A percentile compares a stretch with the other conserved stretches of the same genome.
phyloP scores from a whole-genome alignment of 495 filamentous ascomycete genomes.

The Rhizodiscina lignyota region DNA sequence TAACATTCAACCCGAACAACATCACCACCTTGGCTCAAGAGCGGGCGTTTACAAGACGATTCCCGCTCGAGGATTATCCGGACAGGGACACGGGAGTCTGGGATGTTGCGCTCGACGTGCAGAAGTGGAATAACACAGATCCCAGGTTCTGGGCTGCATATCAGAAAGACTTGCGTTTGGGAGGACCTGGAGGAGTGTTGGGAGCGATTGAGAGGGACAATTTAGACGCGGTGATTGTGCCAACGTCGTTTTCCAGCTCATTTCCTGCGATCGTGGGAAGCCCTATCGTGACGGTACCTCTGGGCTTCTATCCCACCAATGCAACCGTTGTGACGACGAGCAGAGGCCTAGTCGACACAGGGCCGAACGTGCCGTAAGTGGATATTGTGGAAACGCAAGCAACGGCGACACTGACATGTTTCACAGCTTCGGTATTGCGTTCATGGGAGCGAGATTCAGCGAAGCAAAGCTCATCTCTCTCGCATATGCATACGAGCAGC shows the following conservation, averaged over 20 bases:
- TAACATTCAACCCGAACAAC: conserved; percentile 24
- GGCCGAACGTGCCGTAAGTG: conserved; percentile 29
- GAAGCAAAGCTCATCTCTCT: conserved; percentile 41
- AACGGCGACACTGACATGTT: neutral
- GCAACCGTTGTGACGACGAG: conserved; percentile 23
- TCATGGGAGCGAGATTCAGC: conserved; percentile 37
- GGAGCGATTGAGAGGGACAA: conserved; percentile 29
- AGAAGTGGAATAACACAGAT: conserved; percentile 18
- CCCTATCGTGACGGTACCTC: conserved; percentile 34
- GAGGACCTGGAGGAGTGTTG: conserved; percentile 31
- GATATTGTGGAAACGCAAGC: neutral
- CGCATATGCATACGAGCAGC: conserved; percentile 54
- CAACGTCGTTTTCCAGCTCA: conserved; percentile 24
- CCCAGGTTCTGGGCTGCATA: conserved; percentile 21
- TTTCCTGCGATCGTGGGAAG: conserved; percentile 32
- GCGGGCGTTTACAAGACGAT: conserved; percentile 27
- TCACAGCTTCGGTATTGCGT: conserved; percentile 35
- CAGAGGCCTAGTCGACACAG: conserved; percentile 26
- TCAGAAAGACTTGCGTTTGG: conserved; percentile 26
- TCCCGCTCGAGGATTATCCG: conserved; percentile 30
- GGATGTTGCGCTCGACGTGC: conserved; percentile 24
- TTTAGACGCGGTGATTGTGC: conserved; percentile 34
- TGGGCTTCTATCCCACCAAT: conserved; percentile 32
- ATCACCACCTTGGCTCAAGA: conserved; percentile 24
- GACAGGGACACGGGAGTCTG: conserved; percentile 30